Conservation (phyloP, 1,284 basidiomycete genomes). For the Gymnopus androsaceus region DNA sequence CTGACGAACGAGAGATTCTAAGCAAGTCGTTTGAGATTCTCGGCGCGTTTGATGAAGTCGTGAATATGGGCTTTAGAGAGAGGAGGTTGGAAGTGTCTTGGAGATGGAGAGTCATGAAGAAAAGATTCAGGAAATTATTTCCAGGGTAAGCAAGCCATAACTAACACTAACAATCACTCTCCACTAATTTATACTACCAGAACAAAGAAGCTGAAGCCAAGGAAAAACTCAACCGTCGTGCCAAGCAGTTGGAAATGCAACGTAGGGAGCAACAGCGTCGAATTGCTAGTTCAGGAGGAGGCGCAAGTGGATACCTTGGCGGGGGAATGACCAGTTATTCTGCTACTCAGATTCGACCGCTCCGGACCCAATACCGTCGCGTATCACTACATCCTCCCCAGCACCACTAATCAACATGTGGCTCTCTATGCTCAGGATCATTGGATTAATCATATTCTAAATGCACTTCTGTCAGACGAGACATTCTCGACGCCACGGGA, state of each 20-base stretch:
- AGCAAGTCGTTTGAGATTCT: constrained; percentile 94
- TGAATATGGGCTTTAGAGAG: constrained; percentile 93
- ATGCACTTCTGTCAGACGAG: too few relatives aligned
- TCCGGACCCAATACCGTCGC: constrained; percentile 47
- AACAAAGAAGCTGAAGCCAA: constrained; percentile 99
- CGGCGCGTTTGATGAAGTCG: constrained; percentile 96
- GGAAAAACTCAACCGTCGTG: constrained; percentile 97
- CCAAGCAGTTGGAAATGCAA: constrained; percentile 98
- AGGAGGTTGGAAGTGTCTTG: constrained; percentile 89
- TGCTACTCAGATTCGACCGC: constrained; percentile 71
- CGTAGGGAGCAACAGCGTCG: constrained; percentile 89
- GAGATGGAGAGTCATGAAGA: constrained; percentile 99
- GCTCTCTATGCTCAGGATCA: constrained; percentile 94
- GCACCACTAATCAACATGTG: constrained; percentile 73
- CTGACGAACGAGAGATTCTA: constrained; percentile 88
- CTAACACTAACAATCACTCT: too few relatives aligned
- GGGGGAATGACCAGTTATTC: constrained; percentile 70
- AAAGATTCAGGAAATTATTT: constrained; percentile 99
- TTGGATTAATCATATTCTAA: too few relatives aligned
- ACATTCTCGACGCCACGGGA: constrained; percentile 87
- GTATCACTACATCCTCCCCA: constrained; percentile 47
- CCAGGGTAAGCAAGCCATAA: constrained; percentile 75
- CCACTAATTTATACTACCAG: constrained; percentile 45
- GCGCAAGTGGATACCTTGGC: constrained; percentile 60
- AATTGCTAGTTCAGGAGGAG: constrained; percentile 44